Evolutionary conservation across 176 grass and related monocot species (phyloP), one percentile per base, ranked within the genome.

Genomic region (Cymbopogon citratus): DNA sequence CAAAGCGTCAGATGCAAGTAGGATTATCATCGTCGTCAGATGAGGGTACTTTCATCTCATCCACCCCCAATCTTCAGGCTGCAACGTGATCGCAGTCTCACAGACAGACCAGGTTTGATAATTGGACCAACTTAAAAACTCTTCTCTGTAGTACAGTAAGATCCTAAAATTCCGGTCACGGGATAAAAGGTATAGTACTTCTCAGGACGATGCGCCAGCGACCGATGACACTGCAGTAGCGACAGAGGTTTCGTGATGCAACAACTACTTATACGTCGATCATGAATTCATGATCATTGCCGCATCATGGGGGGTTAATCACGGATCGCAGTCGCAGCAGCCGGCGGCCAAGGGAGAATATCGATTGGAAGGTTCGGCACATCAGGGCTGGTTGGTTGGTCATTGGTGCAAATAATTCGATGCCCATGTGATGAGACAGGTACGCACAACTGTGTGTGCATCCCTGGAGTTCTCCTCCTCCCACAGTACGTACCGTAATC

Each of bases 361-460:
- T 11, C 12, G 25, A 63, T 24, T 69, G 60, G 79, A 86, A 90
- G 88, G 29, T 83, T 86, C 88, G 29, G 14, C 60, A 3, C 23
- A 46, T 65, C 66, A 27, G 7, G 23, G 59, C 13, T 62, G 23
- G n/a, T n/a, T n/a, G n/a, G 24, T 28, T 28, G 21, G 71, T 36
- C n/a, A n/a, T n/a, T 66, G 59, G 44, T 24, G 73, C 59, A 1
- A 74, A 82, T 86, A 36, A 78, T 85, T 77, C 12, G 23, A 66
- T 35, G 49, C 52, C 56, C 87, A 85, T 86, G 88, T 86, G 88
- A 73, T 1, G 1, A 19, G 60, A 68, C 73, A 86, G 79, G 78
- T 66, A 21, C 67, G 5, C 79, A 7, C 27, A 38, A 54, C 49
- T 39, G 13, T 74, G 1, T 11, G 27, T 13, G 67, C 72, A 49